Evolutionary conservation across 345 rosid genomes (phyloP), one percentile per base, ranked within the genome.

Genomic region (Combretum micranthum): DNA sequence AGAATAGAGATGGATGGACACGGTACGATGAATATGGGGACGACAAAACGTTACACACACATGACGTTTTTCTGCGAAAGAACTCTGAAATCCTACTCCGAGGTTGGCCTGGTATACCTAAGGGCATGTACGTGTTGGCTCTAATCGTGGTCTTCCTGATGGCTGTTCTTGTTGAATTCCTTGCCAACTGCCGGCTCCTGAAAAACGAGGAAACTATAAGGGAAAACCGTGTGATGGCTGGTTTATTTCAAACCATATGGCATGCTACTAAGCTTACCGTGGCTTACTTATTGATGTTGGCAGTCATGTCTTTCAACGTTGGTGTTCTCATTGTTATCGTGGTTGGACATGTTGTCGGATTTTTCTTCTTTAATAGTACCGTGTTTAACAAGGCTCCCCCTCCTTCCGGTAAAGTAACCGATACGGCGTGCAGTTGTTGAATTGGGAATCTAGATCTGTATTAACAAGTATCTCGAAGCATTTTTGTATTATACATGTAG

Each of bases 11-110:
- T 58, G 68, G 53, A 50, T 10, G 44, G 8, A n/a, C 55, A 15
- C 37, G 44, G 47, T 50, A 64, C 22, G 69, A 59, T 26, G 63
- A 59, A 70, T 61, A 69, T n/a, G 39, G 51, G 20, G 64, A 0
- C 2, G 20, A 20, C 23, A 20, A 62, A 13, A 50, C 25, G 57
- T 15, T 44, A 43, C 51, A 62, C 52, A 17, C 83, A 75, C 67
- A 69, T 71, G 83, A 56, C 77, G 20, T 81, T 78, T 68, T 75
- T 53, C 56, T 78, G 81, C 74, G 81, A 10, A 68, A 37, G 10
- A 55, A 67, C 3, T 57, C 72, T 0, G 68, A 64, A 52, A 53
- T 78, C n/a, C 77, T 81, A 19, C 76, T 81, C 76, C 4, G 57
- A 1, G 72, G 69, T 12, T 75, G 77, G 76, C 86, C 86, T 2